Conservation (phyloP, 257 asterid species). For the Salvia rosmarinus region DNA sequence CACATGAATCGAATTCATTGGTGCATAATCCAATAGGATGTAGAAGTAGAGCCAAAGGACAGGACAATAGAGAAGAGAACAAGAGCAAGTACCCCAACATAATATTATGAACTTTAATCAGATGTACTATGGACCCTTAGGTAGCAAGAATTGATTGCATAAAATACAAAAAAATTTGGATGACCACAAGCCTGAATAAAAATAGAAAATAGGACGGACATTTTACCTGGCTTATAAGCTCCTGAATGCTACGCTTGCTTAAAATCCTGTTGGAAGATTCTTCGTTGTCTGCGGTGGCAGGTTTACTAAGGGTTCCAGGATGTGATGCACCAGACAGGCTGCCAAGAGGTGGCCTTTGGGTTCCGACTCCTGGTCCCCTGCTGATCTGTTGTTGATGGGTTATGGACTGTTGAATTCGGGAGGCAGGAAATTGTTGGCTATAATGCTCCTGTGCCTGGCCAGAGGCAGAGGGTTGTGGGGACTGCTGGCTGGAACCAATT, state of each 20-base stretch:
- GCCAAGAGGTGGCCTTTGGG: slow-evolving; percentile 62
- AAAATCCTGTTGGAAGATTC: slow-evolving; percentile 64
- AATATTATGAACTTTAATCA: not conserved
- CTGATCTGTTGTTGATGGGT: slow-evolving; percentile 66
- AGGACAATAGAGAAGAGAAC: not conserved
- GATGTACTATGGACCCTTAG: not conserved
- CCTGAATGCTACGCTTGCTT: slow-evolving; percentile 87
- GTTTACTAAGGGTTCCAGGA: slow-evolving; percentile 45
- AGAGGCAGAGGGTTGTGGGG: slow-evolving; percentile 55
- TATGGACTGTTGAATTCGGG: slow-evolving; percentile 46
- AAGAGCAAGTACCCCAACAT: not conserved
- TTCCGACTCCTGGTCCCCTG: slow-evolving; percentile 62
- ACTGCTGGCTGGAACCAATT: slow-evolving; percentile 49
- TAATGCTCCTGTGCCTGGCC: slow-evolving; percentile 61
- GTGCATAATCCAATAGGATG: too few species aligned
- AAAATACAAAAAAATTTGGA: not conserved
- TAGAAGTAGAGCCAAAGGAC: too few species aligned
- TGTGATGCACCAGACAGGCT: slow-evolving; percentile 48
- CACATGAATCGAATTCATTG: too few species aligned
- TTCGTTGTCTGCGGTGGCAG: slow-evolving; percentile 55
- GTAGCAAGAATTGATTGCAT: not conserved
- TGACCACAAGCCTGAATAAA: slow-evolving; percentile 8
- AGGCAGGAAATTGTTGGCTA: slow-evolving; percentile 57
- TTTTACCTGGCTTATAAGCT: slow-evolving; percentile 72
- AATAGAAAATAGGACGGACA: slow-evolving; percentile 7